Base-by-base conservation (phyloP, 208 protist genomes). In the Acanthamoeba castellanii region DNA sequence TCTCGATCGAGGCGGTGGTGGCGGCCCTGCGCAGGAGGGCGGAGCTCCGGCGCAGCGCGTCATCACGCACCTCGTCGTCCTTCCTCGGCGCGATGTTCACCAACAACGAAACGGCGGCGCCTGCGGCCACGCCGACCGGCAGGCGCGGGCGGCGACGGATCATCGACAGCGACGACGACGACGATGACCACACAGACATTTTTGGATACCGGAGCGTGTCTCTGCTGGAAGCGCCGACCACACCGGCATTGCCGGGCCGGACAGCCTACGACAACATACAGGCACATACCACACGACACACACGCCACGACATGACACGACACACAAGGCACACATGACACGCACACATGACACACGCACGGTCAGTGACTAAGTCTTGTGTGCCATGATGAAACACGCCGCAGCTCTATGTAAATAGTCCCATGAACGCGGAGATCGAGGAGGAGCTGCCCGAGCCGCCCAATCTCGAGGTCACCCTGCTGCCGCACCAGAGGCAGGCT, bases 401-500 rank as follows among this genome's bases (percentile, higher is more conserved):
- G 59, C 59, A 66, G 59, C 59, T 66, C 8, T 66, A 78, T n/a
- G 70, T 78, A 20, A 78, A 78, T 13, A 78, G 70, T 22, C n/a
- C 70, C n/a, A 78, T 78, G 70, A 78, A 78, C 37, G 70, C 70
- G 22, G 70, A 78, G 70, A 78, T 78, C 37, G 37, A 34, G n/a
- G 70, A 78, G 70, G 70, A 78, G 70, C 70, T 78, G 32, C 70
- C 70, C 37, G 30, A 8, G 7, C 70, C 70, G 14, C 32, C n/a
- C 8, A 6, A 42, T 22, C 70, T 78, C 32, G 70, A 34, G 16
- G 70, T 78, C 16, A 16, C 11, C n/a, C 47, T 88, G 27, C 81
- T 88, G 13, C 81, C 81, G 7, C 81, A 88, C 81, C 81, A 88
- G 52, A 16, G 81, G 45, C 47, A 88, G 27, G 81, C 81, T 47